Conservation (phyloP, 345 rosid genomes). For the Clarkia xantiana region DNA sequence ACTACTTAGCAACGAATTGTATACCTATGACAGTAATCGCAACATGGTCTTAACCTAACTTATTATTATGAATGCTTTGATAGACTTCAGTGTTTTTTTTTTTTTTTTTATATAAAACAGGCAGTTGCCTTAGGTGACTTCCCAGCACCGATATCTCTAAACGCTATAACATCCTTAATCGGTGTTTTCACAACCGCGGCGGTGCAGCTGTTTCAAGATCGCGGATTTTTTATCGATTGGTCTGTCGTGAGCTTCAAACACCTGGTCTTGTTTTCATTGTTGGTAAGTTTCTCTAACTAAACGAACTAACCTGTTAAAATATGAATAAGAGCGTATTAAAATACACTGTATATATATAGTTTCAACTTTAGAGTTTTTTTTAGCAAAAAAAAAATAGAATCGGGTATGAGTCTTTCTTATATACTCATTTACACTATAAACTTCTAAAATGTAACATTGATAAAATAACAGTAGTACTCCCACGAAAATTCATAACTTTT, state of each 20-base stretch:
- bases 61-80: background rate
- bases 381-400: too few relatives aligned
- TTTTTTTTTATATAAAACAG: slow-evolving; percentile 19
- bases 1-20: too few relatives aligned
- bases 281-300: slow-evolving; percentile 28
- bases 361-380: too few relatives aligned
- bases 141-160: slow-evolving; percentile 85
- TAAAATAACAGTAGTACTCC: too few relatives aligned
- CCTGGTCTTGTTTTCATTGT: slow-evolving; percentile 34
- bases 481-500: background rate
- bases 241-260: slow-evolving; percentile 21
- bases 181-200: slow-evolving; percentile 53
- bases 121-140: slow-evolving; percentile 61
- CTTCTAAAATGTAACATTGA: background rate
- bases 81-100: background rate
- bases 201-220: slow-evolving; percentile 34
- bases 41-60: too few relatives aligned
- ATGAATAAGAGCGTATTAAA: background rate
- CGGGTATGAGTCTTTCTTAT: too few relatives aligned
- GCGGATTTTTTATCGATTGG: slow-evolving; percentile 17
- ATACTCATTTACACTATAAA: background rate
- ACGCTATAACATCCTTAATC: slow-evolving; percentile 66
- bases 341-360: too few relatives aligned
- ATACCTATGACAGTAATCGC: too few relatives aligned
- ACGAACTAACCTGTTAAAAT: background rate